These are phyloP conservation scores for Delitschia confertaspora DNA, from an alignment of 495 filamentous ascomycete species.

Conservation along the genomic window DNA sequence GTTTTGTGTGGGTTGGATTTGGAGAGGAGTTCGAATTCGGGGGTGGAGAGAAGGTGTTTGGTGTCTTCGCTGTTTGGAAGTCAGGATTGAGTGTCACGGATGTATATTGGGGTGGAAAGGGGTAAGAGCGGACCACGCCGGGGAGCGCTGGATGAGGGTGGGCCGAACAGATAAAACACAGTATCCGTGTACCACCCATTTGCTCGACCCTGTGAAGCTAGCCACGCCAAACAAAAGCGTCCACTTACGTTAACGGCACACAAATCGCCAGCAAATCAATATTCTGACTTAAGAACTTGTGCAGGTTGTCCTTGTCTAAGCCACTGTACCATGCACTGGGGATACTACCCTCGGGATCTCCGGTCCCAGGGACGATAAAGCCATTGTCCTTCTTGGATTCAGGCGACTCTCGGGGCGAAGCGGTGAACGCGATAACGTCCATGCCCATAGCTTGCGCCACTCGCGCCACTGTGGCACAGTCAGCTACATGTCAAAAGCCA, in stretches of 20 bases:
- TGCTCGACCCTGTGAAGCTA: slow-evolving; percentile 1
- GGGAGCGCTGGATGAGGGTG: background rate
- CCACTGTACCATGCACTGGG: slow-evolving; percentile 70
- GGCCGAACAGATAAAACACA: background rate
- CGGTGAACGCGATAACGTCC: slow-evolving; percentile 75
- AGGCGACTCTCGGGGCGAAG: slow-evolving; percentile 47
- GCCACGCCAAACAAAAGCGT: background rate
- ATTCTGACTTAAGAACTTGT: slow-evolving; percentile 57
- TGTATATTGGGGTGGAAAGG: background rate
- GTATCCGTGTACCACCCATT: background rate
- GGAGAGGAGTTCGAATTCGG: slow-evolving; percentile 59
- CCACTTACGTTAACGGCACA: slow-evolving; percentile 55
- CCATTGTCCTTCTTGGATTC: slow-evolving; percentile 52
- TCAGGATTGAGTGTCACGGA: slow-evolving; percentile 3
- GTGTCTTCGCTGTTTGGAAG: slow-evolving; percentile 43
- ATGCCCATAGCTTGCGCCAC: slow-evolving; percentile 66
- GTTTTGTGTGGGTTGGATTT: slow-evolving; percentile 51
- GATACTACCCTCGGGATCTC: slow-evolving; percentile 64
- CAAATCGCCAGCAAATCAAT: slow-evolving; percentile 69
- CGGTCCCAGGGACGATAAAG: slow-evolving; percentile 66
- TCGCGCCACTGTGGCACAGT: slow-evolving; percentile 43
- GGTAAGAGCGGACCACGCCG: slow-evolving; percentile 1
- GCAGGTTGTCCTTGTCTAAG: slow-evolving; percentile 47
- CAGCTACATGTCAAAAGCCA: too few species aligned
- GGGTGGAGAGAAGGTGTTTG: slow-evolving; percentile 48